Evolutionary conservation across 345 rosid genomes (phyloP).

Genomic region (Odontarrhena argentea): DNA sequence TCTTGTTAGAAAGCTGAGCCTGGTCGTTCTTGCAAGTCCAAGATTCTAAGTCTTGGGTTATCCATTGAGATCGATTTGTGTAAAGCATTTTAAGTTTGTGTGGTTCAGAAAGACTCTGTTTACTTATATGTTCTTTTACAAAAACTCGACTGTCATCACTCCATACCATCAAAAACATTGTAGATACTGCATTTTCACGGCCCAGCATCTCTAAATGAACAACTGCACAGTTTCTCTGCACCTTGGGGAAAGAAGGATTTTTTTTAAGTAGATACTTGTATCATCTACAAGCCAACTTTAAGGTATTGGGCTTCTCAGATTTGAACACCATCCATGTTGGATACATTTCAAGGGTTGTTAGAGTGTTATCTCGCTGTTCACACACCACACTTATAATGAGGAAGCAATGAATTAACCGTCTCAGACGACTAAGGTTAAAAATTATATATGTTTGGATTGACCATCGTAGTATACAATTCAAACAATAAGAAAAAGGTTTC

Average conservation of each 20-base stretch:
- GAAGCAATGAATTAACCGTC: neutral
- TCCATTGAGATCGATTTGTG: neutral
- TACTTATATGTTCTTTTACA: neutral
- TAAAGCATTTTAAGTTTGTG: slow-evolving; percentile 2
- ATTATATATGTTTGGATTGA: neutral
- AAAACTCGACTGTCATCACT: neutral
- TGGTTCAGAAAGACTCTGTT: neutral
- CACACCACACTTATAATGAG: neutral
- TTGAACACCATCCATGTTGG: neutral
- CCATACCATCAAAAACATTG: neutral
- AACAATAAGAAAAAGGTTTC: slow-evolving; percentile 22
- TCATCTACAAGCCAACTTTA: neutral
- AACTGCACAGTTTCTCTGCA: slow-evolving; percentile 4
- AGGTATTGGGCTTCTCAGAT: neutral
- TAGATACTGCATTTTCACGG: neutral
- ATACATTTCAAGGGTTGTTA: neutral
- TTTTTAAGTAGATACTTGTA: neutral
- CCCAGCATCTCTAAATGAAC: neutral
- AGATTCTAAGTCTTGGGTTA: slow-evolving; percentile 15
- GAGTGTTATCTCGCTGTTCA: neutral
- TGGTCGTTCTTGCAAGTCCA: slow-evolving; percentile 28
- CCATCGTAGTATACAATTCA: slow-evolving; percentile 9
- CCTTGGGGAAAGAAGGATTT: neutral
- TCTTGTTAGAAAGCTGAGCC: neutral
- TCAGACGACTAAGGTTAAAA: slow-evolving; percentile 4